Evolutionary conservation across 345 rosid species (phyloP).

Genomic region (Stellera chamaejasme): DNA sequence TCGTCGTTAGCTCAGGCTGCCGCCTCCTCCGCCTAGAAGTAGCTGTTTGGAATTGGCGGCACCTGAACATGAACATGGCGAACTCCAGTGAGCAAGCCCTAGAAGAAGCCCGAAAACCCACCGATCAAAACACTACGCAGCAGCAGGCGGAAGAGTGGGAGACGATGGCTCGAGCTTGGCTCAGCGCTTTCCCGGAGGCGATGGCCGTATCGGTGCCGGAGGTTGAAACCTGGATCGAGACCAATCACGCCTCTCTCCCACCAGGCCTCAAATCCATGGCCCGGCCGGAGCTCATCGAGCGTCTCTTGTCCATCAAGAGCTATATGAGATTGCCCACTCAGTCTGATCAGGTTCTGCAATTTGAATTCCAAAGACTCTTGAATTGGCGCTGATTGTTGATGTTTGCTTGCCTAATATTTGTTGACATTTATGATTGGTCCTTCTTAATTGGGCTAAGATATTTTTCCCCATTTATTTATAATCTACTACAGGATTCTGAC

Average conservation of each 20-base stretch:
- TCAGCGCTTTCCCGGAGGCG: slow-evolving; percentile 75
- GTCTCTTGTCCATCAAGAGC: slow-evolving; percentile 75
- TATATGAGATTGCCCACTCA: slow-evolving; percentile 56
- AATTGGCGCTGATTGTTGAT: background rate
- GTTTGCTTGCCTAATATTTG: background rate
- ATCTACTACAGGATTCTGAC: too few species aligned
- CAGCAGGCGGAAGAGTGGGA: slow-evolving; percentile 87
- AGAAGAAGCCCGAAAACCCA: slow-evolving; percentile 12
- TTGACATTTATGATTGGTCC: background rate
- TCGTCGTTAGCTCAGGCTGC: too few species aligned
- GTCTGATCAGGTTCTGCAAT: slow-evolving; percentile 12
- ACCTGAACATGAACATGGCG: slow-evolving; percentile 17
- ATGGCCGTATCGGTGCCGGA: slow-evolving; percentile 53
- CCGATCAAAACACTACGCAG: slow-evolving; percentile 11
- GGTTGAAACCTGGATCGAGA: slow-evolving; percentile 85
- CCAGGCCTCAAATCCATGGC: slow-evolving; percentile 76
- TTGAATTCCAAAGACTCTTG: background rate
- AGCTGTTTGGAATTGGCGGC: slow-evolving; percentile 3
- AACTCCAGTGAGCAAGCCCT: slow-evolving; percentile 25
- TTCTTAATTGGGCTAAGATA: background rate
- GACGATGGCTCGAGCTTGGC: slow-evolving; percentile 85
- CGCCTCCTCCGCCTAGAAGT: background rate
- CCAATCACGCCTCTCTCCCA: slow-evolving; percentile 53
- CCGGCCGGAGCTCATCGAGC: slow-evolving; percentile 65
- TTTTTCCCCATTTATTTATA: background rate